phyloP scores from a whole-genome alignment of 2,329 filamentous ascomycete species.

The Colletotrichum salicis region DNA sequence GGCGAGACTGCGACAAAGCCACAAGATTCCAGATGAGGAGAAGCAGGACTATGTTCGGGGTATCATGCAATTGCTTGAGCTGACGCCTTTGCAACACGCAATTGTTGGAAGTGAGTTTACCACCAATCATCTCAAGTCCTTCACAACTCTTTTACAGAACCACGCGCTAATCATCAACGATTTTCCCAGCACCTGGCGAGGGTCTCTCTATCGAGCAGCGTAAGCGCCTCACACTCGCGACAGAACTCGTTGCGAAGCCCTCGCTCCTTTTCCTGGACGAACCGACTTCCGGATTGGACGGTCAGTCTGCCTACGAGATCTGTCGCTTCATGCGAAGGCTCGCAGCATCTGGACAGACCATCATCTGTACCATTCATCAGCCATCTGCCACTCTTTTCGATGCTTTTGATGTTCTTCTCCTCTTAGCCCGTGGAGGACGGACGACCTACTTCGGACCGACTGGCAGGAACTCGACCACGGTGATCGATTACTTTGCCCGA shows the following conservation, averaged over 20 bases:
- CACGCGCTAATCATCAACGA: neutral
- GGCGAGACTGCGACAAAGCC: constrained; percentile 70
- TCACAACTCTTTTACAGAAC: neutral
- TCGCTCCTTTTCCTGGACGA: constrained; percentile 75
- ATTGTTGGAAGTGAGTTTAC: constrained; percentile 54
- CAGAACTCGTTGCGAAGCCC: constrained; percentile 75
- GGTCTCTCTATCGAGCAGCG: constrained; percentile 62
- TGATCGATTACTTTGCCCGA: constrained; percentile 68
- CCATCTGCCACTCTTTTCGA: constrained; percentile 63
- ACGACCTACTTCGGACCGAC: constrained; percentile 77
- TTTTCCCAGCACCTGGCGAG: constrained; percentile 48
- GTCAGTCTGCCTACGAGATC: constrained; percentile 48
- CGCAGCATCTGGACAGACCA: constrained; percentile 71
- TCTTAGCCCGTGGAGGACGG: constrained; percentile 71
- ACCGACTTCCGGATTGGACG: constrained; percentile 63
- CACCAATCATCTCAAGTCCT: neutral
- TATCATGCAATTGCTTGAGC: constrained; percentile 73
- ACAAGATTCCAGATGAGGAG: constrained; percentile 63
- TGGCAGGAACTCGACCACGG: constrained; percentile 64
- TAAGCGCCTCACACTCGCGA: constrained; percentile 76
- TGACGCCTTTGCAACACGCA: constrained; percentile 72
- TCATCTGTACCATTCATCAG: constrained; percentile 60
- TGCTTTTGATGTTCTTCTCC: constrained; percentile 68
- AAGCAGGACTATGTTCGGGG: constrained; percentile 74
- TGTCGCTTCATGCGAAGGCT: constrained; percentile 55